Evolutionary conservation across 176 grass and related monocot genomes (phyloP), one percentile per base, ranked within the genome.

Genomic region (Bromus sterilis): DNA sequence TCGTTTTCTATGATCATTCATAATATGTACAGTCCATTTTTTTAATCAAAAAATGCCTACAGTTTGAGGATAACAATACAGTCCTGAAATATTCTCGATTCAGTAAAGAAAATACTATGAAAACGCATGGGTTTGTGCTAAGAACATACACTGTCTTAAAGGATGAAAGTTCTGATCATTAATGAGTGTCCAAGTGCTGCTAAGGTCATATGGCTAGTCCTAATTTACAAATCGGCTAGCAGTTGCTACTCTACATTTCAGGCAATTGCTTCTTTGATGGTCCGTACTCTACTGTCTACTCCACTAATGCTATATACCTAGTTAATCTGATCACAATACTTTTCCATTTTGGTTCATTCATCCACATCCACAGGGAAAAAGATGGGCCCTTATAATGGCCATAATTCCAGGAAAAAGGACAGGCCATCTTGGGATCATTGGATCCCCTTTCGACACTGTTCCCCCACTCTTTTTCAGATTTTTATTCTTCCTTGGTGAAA

Each of bases 401-500:
- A 35, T 78, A 85, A 72, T 74, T 66, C 36, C 37, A 78, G 59
- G 78, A 76, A 63, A 43, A 71, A 66, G 39, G 76, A 82, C 62
- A 39, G 60, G 64, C 55, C 35, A 75, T 76, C 57, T 73, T 70
- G 73, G 60, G 88, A 91, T 84, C 86, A 86, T 91, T 71, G 71
- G 79, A 85, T 86, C 86, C 74, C 65, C 49, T 53, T 94, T 91
- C 56, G 76, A 82, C 65, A 80, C 70, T 89, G 73, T 62, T 84
- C 62, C 74, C 79, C 42, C 24, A 5, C 24, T 48, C 29, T 77
- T 73, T 42, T 73, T 35, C 42, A 74, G 14, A 53, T 56, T 46
- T 28, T 29, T 44, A 78, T 73, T 61, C 39, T 67, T 84, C 74
- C 51, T 55, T 78, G 24, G 33, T 71, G 77, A 77, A 85, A 91